These are phyloP conservation scores for Moesziomyces aphidis DNA, from an alignment of 1,284 basidiomycete genomes.

Conservation along the genomic window DNA sequence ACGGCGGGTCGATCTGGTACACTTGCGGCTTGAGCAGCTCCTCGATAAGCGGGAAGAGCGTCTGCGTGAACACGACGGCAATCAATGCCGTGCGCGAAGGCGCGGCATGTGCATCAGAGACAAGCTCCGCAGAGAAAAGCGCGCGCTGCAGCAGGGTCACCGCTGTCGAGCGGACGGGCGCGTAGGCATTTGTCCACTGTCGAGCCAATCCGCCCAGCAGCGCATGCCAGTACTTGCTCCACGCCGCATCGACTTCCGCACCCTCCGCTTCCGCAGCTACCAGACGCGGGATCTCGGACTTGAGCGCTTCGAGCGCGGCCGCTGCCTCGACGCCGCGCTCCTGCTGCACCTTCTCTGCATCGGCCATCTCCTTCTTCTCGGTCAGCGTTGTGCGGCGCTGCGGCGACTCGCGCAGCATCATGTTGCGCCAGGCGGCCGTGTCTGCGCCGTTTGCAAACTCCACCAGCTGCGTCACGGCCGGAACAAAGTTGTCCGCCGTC, in stretches of 20 bases:
- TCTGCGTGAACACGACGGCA: slow-evolving; percentile 79
- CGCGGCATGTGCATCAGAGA: slow-evolving; percentile 65
- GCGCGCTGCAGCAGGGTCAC: slow-evolving; percentile 87
- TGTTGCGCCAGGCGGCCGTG: slow-evolving; percentile 51
- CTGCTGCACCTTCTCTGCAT: slow-evolving; percentile 59
- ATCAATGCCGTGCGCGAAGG: slow-evolving; percentile 73
- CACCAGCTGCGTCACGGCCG: slow-evolving; percentile 83
- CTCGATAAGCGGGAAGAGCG: slow-evolving; percentile 92
- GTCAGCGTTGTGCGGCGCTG: slow-evolving; percentile 57
- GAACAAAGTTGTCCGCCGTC: slow-evolving; percentile 82
- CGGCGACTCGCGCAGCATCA: slow-evolving; percentile 29
- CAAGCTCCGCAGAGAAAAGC: slow-evolving; percentile 71
- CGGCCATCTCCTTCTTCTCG: slow-evolving; percentile 65
- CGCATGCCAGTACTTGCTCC: slow-evolving; percentile 84
- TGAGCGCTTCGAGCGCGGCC: slow-evolving; percentile 74
- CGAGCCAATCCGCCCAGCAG: slow-evolving; percentile 81
- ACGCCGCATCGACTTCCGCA: slow-evolving; percentile 72
- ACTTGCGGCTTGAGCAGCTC: slow-evolving; percentile 89
- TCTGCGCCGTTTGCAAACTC: slow-evolving; percentile 77
- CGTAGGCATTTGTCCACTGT: slow-evolving; percentile 86
- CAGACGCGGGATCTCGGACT: slow-evolving; percentile 49
- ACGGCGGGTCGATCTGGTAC: slow-evolving; percentile 78
- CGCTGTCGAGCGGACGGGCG: slow-evolving; percentile 85
- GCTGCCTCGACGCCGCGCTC: slow-evolving; percentile 85
- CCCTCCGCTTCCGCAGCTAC: slow-evolving; percentile 29